Evolutionary conservation across 306 rosid species (phyloP), one percentile per base, ranked within the genome.

Genomic region (Gynostemma pentaphyllum): DNA sequence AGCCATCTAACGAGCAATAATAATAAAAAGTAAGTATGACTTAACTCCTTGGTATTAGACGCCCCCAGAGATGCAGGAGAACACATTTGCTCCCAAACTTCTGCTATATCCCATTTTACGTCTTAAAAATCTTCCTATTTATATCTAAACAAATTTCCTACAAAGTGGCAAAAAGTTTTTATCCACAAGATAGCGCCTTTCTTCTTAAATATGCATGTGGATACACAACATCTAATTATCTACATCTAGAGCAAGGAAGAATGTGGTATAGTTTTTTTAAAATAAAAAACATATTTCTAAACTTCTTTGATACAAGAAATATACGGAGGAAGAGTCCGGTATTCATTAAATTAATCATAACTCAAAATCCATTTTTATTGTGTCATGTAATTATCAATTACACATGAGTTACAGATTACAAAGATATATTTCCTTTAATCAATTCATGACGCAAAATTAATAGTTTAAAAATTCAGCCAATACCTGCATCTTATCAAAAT

Each of bases 401-500:
- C 62, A 54, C 28, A 14, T 39, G 24, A 54, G 24, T 41, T 29
- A 54, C 41, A 14, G 4, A 54, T 54, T 5, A 13, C 13, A 26
- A 28, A 39, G 30, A 29, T n/a, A 54, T 29, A 15, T 15, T 54
- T 10, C 23, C 18, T 18, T 56, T 16, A 3, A 32, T 7, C 5
- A 2, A 32, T 16, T 34, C 19, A 56, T 14, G 32, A 11, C 9
- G 5, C 2, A 22, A 34, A 56, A 34, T 30, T 9, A 13, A 56
- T 56, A 9, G 16, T 34, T 56, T 18, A 30, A 28, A 70, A 39
- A 70, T 27, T 7, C 21, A 39, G 57, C 32, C 23, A 41, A 44
- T 75, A 86, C 98, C 98, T 92, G 96, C 96, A 92, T 92, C 63
- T 76, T 82, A 66, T 86, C 81, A 81, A 92, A 92, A 80, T 86